Percentiles rank a stretch among this genome's conserved stretches.
Conservation (phyloP, 2,329 filamentous ascomycete genomes). For the Apiospora kogelbergensis region DNA sequence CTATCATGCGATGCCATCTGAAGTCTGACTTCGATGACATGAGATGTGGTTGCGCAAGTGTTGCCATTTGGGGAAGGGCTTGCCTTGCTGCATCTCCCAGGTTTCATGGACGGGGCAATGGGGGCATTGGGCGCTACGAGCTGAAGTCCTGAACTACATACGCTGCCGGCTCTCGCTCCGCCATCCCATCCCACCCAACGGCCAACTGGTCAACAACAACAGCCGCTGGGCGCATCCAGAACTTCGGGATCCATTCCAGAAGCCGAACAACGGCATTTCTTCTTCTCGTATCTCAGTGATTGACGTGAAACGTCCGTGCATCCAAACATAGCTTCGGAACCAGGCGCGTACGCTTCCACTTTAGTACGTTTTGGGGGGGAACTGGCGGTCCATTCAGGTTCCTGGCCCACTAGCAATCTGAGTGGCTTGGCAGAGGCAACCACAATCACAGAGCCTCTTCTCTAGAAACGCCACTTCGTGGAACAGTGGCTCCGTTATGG, state of each 20-base stretch:
- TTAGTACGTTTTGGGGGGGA: not conserved
- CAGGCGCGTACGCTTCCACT: not conserved
- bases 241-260: not conserved
- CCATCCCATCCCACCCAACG: not conserved
- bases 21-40: not conserved
- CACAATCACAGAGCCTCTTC: not conserved
- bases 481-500: not conserved
- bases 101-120: not conserved
- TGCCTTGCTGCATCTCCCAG: not conserved
- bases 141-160: no score
- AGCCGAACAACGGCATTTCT: not conserved
- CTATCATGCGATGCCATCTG: not conserved
- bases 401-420: not conserved
- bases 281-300: no score
- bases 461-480: not conserved
- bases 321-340: not conserved
- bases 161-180: not conserved
- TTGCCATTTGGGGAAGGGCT: not conserved
- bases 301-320: not conserved
- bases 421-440: not conserved
- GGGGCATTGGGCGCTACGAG: no score
- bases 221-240: not conserved
- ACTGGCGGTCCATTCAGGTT: not conserved
- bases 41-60: not conserved
- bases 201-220: no score